phyloP scores from a whole-genome alignment of 495 filamentous ascomycete species.

The Podospora tetraspora region DNA sequence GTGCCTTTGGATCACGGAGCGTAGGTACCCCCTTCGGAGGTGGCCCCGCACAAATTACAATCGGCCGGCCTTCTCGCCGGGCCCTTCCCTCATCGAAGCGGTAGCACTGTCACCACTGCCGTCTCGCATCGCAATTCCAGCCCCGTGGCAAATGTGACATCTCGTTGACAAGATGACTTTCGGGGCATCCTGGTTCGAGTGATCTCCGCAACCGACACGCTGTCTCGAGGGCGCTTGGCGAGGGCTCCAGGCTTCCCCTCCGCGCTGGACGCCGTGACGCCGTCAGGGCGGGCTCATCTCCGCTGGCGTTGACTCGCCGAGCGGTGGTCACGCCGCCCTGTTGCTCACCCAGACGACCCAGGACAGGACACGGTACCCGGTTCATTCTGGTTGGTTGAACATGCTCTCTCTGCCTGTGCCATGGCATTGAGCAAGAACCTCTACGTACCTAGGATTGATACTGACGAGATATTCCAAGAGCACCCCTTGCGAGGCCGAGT shows the following conservation, averaged over 20 bases:
- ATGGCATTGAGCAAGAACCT: neutral
- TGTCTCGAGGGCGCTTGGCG: neutral
- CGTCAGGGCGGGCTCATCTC: neutral
- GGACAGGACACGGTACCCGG: neutral
- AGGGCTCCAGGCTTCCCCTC: neutral
- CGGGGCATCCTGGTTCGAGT: neutral
- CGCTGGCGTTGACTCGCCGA: neutral
- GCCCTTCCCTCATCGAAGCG: neutral
- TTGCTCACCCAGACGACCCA: neutral
- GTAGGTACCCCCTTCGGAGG: too few relatives aligned
- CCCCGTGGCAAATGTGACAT: neutral
- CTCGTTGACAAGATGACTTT: neutral
- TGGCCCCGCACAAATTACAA: neutral
- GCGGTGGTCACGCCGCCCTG: neutral
- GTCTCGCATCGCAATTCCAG: neutral
- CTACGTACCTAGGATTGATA: neutral
- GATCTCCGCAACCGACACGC: neutral
- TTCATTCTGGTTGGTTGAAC: neutral
- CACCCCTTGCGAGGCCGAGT: neutral
- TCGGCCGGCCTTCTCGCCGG: neutral
- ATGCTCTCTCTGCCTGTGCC: neutral
- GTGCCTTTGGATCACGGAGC: neutral
- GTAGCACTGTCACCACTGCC: neutral
- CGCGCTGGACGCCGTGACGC: too few relatives aligned
- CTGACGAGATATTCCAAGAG: neutral